A percentile compares a stretch with the other conserved stretches of the same genome.
These are phyloP conservation scores for Trichocladium antarcticum DNA, from an alignment of 495 filamentous ascomycete species.

Conservation along the genomic window DNA sequence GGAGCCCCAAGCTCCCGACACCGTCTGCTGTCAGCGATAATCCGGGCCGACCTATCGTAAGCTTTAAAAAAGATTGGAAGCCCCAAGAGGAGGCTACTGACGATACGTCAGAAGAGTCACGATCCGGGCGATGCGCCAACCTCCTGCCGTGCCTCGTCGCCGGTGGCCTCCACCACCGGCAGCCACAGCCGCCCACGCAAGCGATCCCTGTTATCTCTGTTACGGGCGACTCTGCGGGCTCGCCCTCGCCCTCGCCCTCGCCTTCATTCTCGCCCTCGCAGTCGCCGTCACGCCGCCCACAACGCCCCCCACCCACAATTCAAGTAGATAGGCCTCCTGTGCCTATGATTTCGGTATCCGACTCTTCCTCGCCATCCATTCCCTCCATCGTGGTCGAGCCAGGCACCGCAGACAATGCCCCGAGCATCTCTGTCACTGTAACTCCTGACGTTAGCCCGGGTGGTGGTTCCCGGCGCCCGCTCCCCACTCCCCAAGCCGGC, in stretches of 20 bases:
- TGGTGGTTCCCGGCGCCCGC: constrained; percentile 27
- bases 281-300: constrained; percentile 23
- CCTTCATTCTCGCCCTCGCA: too few species aligned
- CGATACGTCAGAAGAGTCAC: constrained; percentile 38
- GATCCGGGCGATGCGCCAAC: constrained; percentile 11
- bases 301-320: constrained; percentile 29
- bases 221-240: constrained; percentile 33
- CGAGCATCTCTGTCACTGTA: constrained; percentile 36
- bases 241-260: constrained; percentile 26
- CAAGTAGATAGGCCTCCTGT: constrained; percentile 27
- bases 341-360: constrained; percentile 23
- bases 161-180: constrained; percentile 18
- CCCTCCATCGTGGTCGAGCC: constrained; percentile 38
- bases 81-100: constrained; percentile 50
- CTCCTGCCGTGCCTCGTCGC: constrained; percentile 21
- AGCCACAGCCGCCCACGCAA: constrained; percentile 17
- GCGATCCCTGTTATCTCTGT: constrained; percentile 52
- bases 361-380: constrained; percentile 18
- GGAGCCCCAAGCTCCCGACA: constrained; percentile 72
- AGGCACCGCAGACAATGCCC: constrained; percentile 18
- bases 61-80: constrained; percentile 77
- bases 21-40: constrained; percentile 78
- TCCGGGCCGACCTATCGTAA: constrained; percentile 81
- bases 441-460: constrained; percentile 28
- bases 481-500: constrained; percentile 29